phyloP scores from a whole-genome alignment of 352 stramenopile species.

The Globisporangium echinulatum region DNA sequence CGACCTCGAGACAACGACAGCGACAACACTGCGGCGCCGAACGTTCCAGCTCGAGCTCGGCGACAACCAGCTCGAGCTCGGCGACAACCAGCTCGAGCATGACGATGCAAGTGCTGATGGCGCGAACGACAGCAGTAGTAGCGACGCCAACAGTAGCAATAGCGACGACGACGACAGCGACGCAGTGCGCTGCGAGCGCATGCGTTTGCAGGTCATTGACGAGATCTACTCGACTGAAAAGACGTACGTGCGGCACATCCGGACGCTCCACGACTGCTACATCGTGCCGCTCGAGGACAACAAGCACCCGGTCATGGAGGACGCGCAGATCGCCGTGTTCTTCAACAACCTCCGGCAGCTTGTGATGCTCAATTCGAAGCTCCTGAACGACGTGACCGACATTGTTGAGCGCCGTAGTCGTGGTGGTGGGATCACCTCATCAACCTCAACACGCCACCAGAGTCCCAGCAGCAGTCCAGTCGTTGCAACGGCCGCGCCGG shows the following conservation, averaged over 20 bases:
- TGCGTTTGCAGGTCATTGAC: constrained; percentile 51
- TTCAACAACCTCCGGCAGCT: constrained; percentile 81
- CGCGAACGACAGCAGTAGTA: background rate
- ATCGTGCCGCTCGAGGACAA: constrained; percentile 76
- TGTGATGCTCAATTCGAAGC: constrained; percentile 82
- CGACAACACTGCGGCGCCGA: background rate
- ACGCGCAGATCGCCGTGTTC: constrained; percentile 83
- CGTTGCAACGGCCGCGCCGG: constrained; percentile 17
- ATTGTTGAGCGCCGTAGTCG: constrained; percentile 35
- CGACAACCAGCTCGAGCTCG: constrained; percentile 16
- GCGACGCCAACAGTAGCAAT: background rate
- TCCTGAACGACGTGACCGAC: constrained; percentile 61
- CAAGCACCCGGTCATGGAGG: constrained; percentile 72
- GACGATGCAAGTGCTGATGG: background rate
- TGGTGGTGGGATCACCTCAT: background rate
- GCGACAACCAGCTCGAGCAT: constrained; percentile 19
- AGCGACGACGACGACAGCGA: constrained; percentile 7
- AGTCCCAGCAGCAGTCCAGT: constrained; percentile 3
- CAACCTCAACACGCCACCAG: background rate
- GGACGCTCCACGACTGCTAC: constrained; percentile 71
- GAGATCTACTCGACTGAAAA: constrained; percentile 81
- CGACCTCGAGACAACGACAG: constrained; percentile 17
- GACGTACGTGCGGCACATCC: constrained; percentile 70
- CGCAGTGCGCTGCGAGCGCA: constrained; percentile 14
- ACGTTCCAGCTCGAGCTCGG: constrained; percentile 10